Base-by-base conservation (phyloP, 1,284 basidiomycete genomes). In the Austropuccinia psidii region DNA sequence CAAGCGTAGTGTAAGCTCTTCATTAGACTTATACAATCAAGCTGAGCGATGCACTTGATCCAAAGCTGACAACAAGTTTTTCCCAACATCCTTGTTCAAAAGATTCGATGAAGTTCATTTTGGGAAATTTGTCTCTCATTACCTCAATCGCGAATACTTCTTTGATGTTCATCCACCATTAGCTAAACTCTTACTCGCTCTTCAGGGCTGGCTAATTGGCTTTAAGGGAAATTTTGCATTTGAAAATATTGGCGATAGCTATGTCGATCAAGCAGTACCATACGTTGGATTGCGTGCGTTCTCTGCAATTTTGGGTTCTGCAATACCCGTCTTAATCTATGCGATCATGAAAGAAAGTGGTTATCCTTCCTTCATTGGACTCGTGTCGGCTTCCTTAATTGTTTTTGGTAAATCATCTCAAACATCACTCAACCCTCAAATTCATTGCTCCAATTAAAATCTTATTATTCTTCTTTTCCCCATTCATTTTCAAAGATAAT, bases 151-250 rank as follows among this genome's bases (percentile, higher is more conserved):
- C 76, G 87, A 96, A 82, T 99, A 96, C 83, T 98, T 98, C 83
- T 99, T 99, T 84, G 96, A 99, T 81, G 96, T 99, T 4, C 96
- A 99, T 79, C 95, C 95, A 47, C 95, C 95, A 17, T 87, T 97
- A 67, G 93, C 94, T 55, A 97, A 97, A 81, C 85, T 97, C 76
- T 84, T 97, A 37, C 90, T 94, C 78, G 96, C 89, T 57, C 85
- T 95, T 45, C 90, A 90, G 31, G 96, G 93, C 75, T 98, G 92
- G 90, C 89, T 96, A 75, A 91, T 95, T 52, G 96, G 96, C 9
- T 98, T 95, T 80, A 90, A 97, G 78, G 96, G 95, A 35, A 83
- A 88, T 68, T 99, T 97, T 82, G 85, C 88, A 49, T 99, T 99
- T 83, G 90, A 95, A 75, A 89, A 88, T 79, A 98, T 99, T 76